Conservation (phyloP, 768 basidiomycete genomes). For the Pleurotus giganteus region DNA sequence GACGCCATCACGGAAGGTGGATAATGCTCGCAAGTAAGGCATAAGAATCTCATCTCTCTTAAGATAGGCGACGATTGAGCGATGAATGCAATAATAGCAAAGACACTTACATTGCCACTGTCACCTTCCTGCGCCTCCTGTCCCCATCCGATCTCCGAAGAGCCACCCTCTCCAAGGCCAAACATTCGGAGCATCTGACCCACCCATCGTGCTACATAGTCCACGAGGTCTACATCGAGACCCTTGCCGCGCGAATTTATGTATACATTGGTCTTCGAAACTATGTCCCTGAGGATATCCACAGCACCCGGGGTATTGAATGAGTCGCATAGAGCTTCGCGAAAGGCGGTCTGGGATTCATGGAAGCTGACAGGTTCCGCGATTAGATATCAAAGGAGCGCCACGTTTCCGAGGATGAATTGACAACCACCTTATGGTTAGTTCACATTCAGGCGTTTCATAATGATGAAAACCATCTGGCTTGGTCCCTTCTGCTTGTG, state of each 20-base stretch:
- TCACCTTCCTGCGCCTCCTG: conserved; percentile 47
- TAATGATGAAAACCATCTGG: conserved; percentile 67
- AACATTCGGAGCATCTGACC: conserved; percentile 76
- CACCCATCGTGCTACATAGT: conserved; percentile 65
- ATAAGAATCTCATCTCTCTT: conserved; percentile 84
- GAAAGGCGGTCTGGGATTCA: conserved; percentile 74
- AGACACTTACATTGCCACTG: conserved; percentile 49
- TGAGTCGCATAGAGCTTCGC: conserved; percentile 88
- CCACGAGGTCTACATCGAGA: conserved; percentile 62
- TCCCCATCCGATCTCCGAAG: conserved; percentile 82
- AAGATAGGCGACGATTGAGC: neutral
- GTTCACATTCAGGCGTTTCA: conserved; percentile 62
- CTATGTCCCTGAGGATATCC: conserved; percentile 71
- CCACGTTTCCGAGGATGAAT: conserved; percentile 4
- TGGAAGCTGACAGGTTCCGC: conserved; percentile 51
- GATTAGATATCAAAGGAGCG: neutral
- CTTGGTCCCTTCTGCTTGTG: conserved; percentile 41
- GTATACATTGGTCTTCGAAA: conserved; percentile 87
- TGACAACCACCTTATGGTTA: conserved; percentile 56
- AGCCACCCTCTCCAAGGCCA: conserved; percentile 67
- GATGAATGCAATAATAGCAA: conserved; percentile 4
- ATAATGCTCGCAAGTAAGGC: conserved; percentile 84
- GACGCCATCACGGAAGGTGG: conserved; percentile 89
- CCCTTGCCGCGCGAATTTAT: conserved; percentile 63
- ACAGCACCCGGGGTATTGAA: conserved; percentile 93